Percentiles rank a stretch among this genome's conserved stretches.
These are phyloP conservation scores for Hortiboletus flavorubellus DNA, from an alignment of 768 basidiomycete genomes.

Conservation along the genomic window DNA sequence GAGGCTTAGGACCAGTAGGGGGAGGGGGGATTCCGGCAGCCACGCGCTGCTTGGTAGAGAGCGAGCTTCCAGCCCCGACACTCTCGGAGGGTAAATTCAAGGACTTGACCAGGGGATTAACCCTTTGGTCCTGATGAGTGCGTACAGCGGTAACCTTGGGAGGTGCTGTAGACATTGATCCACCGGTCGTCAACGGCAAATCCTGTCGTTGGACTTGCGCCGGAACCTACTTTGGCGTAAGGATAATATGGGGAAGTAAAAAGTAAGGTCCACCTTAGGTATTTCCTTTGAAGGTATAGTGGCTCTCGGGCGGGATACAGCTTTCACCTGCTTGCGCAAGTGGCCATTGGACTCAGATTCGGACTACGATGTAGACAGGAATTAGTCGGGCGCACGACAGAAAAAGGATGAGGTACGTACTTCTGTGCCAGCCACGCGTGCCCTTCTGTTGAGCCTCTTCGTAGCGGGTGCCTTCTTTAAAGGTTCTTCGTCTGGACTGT, in stretches of 20 bases:
- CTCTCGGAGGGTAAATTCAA: conserved; percentile 22
- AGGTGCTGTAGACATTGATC: conserved; percentile 6
- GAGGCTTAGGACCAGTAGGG: conserved; percentile 34
- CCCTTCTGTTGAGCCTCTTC: conserved; percentile 6
- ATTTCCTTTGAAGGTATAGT: not conserved
- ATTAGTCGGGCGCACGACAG: not conserved
- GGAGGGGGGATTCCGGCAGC: conserved; percentile 39
- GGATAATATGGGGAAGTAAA: not conserved
- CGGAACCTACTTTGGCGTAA: conserved; percentile 3
- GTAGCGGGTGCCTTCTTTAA: not conserved
- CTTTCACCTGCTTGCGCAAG: not conserved
- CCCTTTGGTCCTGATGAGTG: conserved; percentile 31
- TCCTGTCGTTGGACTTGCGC: conserved; percentile 10
- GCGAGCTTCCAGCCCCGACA: conserved; percentile 33
- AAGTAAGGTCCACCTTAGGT: conserved; percentile 12
- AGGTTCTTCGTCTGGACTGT: conserved; percentile 7
- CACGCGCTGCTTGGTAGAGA: conserved; percentile 52
- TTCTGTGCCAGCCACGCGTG: conserved; percentile 4
- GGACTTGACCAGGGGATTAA: conserved; percentile 32
- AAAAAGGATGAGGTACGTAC: conserved; percentile 11
- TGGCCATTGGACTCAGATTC: conserved; percentile 10
- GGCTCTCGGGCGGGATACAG: conserved; percentile 1
- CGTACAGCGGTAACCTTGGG: conserved; percentile 17
- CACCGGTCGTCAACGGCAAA: not conserved
- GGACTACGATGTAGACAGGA: conserved; percentile 11